Base-by-base conservation (phyloP, 495 filamentous ascomycete genomes). In the Penicillium arizonense region DNA sequence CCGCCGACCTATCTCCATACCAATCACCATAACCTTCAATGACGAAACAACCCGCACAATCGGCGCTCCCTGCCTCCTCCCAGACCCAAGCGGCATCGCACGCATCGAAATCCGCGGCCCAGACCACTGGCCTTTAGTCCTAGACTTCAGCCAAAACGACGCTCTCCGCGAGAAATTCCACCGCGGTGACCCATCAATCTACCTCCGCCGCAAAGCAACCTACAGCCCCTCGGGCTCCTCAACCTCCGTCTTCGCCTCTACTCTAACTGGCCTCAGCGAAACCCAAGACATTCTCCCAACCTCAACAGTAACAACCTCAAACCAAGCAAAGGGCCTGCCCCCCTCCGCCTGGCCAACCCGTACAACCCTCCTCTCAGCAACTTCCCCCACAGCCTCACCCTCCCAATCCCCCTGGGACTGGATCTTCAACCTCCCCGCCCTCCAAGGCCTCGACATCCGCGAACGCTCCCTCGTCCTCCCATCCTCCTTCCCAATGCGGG, bases 121-220 rank as follows among this genome's bases (percentile, higher is more conserved):
- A 8, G 87, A 90, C 48, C 90, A 91, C 71, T 97, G 94, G 94
- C 86, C 87, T 24, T 74, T 96, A 5, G 81, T 84, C 16, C 76
- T 99, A 6, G 87, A 96, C 62, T 88, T 99, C 53, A 78, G 77
- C 16, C 69, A 74, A 45, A 83, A 91, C 35, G 75, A 84, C 0
- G 67, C 71, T 0, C 84, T 81, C 23, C 73, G 84, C n/a, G 76
- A 83, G 0, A 82, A 86, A 32, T 97, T 98, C 71, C 76, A 77
- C 24, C 65, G 57, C 4, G 74, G 72, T 12, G 87, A 85, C 34
- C 91, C 96, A 69, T 88, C 82, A 0, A 72, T 99, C 28, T 91
- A 85, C 58, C 83, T 98, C 4, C 83, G 90, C 34, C 82, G 88
- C n/a, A 83, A 92, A 42, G 82, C 88, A 20, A 85, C 80, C 5